Percentiles rank a stretch among this genome's conserved stretches.
Conservation (phyloP, 192 early-diverging fungal species). For the Podila epigama region DNA sequence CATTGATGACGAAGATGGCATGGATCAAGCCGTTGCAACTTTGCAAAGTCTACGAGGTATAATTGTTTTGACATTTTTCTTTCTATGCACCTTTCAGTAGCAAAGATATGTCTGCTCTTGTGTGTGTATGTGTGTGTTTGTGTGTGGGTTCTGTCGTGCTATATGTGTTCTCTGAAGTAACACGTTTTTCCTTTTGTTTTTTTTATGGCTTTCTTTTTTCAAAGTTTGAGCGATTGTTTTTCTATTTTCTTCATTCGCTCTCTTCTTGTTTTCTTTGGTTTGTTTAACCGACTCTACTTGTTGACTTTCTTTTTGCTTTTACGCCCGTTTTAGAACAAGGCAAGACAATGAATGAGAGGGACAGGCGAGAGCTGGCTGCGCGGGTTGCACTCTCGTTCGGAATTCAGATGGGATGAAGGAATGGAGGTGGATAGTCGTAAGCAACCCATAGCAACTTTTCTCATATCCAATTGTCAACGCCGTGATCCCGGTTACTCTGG, state of each 20-base stretch:
- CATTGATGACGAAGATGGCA: slow-evolving; percentile 60
- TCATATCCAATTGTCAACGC: not conserved
- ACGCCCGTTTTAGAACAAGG: slow-evolving; percentile 51
- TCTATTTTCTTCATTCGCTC: not conserved
- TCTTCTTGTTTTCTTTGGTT: not conserved
- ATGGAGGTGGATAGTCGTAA: not conserved
- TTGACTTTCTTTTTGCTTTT: not conserved
- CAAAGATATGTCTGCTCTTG: no score
- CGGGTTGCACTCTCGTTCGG: slow-evolving; percentile 64
- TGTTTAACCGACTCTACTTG: not conserved
- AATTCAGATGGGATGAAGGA: slow-evolving; percentile 36
- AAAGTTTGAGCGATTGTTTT: not conserved
- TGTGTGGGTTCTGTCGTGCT: no score
- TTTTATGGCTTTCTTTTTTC: no score
- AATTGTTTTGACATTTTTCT: not conserved
- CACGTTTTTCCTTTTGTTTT: no score
- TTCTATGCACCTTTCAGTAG: no score
- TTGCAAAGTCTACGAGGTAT: slow-evolving; percentile 61
- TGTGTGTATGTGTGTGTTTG: no score
- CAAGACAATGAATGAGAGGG: slow-evolving; percentile 59
- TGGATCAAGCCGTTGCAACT: slow-evolving; percentile 56
- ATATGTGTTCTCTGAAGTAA: no score
- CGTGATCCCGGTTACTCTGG: no score
- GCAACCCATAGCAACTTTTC: not conserved
- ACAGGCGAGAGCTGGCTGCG: slow-evolving; percentile 61